Conservation (phyloP, 768 basidiomycete species). For the Rhodotorula sphaerocarpa region DNA sequence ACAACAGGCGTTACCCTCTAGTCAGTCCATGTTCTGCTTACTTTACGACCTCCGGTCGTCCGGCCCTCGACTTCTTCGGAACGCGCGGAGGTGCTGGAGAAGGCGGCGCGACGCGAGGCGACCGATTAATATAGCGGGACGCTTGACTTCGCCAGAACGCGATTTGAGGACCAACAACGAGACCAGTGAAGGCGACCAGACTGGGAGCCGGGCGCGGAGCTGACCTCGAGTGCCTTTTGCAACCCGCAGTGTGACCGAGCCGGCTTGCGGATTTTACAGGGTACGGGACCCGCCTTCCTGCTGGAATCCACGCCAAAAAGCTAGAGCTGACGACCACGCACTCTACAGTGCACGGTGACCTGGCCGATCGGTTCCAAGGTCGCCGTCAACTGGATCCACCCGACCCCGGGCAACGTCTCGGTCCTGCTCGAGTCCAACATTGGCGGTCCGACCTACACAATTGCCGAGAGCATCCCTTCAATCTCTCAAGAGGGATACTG, state of each 20-base stretch:
- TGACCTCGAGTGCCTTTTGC: neutral
- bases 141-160: too few species aligned
- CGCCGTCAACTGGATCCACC: constrained; percentile 34
- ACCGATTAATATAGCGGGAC: too few species aligned
- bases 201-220: neutral
- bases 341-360: constrained; percentile 24
- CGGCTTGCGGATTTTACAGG: constrained; percentile 30
- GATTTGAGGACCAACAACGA: too few species aligned
- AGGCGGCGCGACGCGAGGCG: too few species aligned
- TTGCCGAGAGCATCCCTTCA: constrained; percentile 10
- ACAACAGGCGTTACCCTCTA: too few species aligned
- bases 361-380: constrained; percentile 27
- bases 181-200: too few species aligned
- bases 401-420: constrained; percentile 27
- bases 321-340: too few species aligned
- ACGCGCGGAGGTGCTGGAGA: too few species aligned
- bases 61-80: too few species aligned
- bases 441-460: constrained; percentile 23
- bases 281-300: neutral
- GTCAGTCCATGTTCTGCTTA: too few species aligned
- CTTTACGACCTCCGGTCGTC: too few species aligned
- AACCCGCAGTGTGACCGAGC: constrained; percentile 25
- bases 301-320: too few species aligned
- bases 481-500: constrained; percentile 29
- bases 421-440: constrained; percentile 28